Conservation (phyloP, 2,329 filamentous ascomycete genomes). For the Monilinia polystroma region DNA sequence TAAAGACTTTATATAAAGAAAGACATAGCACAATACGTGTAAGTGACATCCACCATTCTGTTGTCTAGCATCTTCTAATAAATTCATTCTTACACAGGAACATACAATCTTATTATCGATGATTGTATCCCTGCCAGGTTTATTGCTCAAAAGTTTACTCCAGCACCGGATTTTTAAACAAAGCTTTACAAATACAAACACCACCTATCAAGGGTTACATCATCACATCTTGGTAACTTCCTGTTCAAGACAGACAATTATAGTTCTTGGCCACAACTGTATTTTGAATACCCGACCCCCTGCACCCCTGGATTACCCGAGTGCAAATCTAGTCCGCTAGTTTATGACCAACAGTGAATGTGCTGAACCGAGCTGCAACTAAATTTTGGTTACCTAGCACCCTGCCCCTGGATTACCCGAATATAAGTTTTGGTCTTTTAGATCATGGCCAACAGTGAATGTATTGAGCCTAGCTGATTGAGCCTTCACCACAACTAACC, state of each 20-base stretch:
- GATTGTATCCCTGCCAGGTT: neutral
- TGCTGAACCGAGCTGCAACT: neutral
- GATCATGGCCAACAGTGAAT: neutral
- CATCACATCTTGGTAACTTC: neutral
- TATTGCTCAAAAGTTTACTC: neutral
- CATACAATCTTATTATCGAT: neutral
- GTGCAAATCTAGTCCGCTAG: neutral
- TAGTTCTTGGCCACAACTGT: neutral
- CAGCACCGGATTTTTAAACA: neutral
- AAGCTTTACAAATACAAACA: neutral
- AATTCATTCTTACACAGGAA: neutral
- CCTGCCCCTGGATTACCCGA: neutral
- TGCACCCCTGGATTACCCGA: neutral
- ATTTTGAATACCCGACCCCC: neutral
- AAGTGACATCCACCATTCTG: neutral
- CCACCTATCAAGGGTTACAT: neutral
- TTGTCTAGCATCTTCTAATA: neutral
- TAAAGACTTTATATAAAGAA: neutral
- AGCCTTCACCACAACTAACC: neutral
- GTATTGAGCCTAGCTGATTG: neutral
- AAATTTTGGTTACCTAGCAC: neutral
- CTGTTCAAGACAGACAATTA: neutral
- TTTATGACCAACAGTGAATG: too few relatives aligned
- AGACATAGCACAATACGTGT: neutral
- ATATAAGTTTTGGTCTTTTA: neutral